Base-by-base conservation (phyloP, 257 asterid species). In the Parsonsia alboflavescens region DNA sequence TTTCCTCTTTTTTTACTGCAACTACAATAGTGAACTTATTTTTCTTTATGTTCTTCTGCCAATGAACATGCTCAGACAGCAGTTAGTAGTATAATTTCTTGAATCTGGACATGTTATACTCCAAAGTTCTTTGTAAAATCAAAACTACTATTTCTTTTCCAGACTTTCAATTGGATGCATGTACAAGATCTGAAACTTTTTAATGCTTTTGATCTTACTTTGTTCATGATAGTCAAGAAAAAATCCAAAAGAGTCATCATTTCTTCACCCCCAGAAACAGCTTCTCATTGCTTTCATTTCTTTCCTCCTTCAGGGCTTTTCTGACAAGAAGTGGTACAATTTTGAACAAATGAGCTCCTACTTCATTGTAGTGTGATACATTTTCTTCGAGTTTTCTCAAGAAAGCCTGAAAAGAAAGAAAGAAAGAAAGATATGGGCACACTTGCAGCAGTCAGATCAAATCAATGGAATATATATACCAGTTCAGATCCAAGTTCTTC, bases 351-450 rank as follows among this genome's bases (percentile, higher is more conserved):
- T 68, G 70, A 68, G 69, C 11, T 76, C 56, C 54, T 15, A 33
- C 39, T 33, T 33, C 39, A 1, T 33, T 1, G 39, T 33, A 71
- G 57, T 63, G n/a, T 46, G 22, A 36, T 15, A 22, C 28, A 28
- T 39, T 21, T 36, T n/a, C 2, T 19, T 68, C 69, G 45, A 41
- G n/a, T 53, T 68, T 57, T 56, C 53, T 44, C 16, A 21, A 17
- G 16, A 50, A 36, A 46, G 33, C 24, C 42, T 45, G 54, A 41
- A 59, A 48, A 33, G 61, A 39, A 6, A 77, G 79, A 33, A 33
- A 33, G 39, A 33, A 33, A n/a, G n/a, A n/a, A n/a, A n/a, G n/a
- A 53, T n/a, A 89, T 93, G 97, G 85, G 75, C 71, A 89, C 85
- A 76, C 24, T 77, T 67, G 79, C 75, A 36, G 49, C 58, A 59